These are phyloP conservation scores for Pythium dissimile DNA, from an alignment of 352 stramenopile genomes.

Conservation along the genomic window DNA sequence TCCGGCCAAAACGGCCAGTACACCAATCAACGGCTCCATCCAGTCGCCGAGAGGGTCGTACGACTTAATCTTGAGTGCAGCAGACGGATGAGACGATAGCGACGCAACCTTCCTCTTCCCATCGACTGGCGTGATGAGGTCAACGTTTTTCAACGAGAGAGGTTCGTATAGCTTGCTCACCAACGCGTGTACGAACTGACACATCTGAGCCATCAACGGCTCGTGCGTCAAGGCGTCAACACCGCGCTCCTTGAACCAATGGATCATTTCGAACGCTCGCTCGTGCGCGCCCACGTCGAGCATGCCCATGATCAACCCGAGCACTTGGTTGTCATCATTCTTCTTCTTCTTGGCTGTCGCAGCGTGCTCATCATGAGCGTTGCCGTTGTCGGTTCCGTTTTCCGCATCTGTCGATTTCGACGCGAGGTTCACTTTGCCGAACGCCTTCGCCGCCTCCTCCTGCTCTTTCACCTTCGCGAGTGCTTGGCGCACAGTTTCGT, in stretches of 20 bases:
- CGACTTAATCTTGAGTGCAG: constrained; percentile 33
- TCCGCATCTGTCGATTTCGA: constrained; percentile 26
- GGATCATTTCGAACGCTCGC: constrained; percentile 75
- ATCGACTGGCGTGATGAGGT: too few relatives aligned
- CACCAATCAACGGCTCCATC: constrained; percentile 43
- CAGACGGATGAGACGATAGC: not conserved
- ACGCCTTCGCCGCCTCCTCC: constrained; percentile 53
- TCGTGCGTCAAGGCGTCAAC: constrained; percentile 66
- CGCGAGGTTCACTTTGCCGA: constrained; percentile 75
- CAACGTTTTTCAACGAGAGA: constrained; percentile 51
- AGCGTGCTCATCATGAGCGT: constrained; percentile 20
- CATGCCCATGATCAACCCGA: constrained; percentile 76
- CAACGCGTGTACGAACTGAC: constrained; percentile 61
- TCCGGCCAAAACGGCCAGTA: constrained; percentile 60
- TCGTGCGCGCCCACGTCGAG: constrained; percentile 67
- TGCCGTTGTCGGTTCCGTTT: constrained; percentile 21
- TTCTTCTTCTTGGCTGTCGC: constrained; percentile 18
- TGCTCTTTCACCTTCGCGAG: constrained; percentile 40
- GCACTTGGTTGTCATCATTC: constrained; percentile 70
- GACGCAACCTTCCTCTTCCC: too few relatives aligned
- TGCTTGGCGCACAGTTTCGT: constrained; percentile 47
- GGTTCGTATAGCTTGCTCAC: constrained; percentile 50
- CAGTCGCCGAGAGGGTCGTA: constrained; percentile 41
- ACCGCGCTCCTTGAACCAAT: constrained; percentile 64
- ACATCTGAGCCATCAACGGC: constrained; percentile 62